A percentile compares a stretch with the other conserved stretches of the same genome.
Evolutionary conservation across 768 basidiomycete species (phyloP).

Genomic region (Fomitopsis pulvina): DNA sequence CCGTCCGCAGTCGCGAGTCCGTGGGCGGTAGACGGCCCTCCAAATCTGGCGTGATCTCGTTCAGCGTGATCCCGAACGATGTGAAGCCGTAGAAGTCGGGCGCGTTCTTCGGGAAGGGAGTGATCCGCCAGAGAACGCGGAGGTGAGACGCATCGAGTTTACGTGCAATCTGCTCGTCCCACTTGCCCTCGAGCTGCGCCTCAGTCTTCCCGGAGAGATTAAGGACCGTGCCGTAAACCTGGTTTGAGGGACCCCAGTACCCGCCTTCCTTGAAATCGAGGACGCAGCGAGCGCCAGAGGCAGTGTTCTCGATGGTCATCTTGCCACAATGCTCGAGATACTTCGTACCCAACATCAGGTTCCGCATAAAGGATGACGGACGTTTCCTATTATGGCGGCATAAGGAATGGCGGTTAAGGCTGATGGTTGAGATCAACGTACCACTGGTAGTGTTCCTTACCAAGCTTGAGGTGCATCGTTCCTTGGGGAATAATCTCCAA

Average conservation of each 20-base stretch:
- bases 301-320: constrained; percentile 64
- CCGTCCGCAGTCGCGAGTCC: constrained; percentile 77
- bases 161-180: constrained; percentile 79
- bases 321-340: constrained; percentile 84
- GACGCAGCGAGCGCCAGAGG: constrained; percentile 49
- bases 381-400: too few species aligned
- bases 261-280: constrained; percentile 85
- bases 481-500: constrained; percentile 83
- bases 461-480: constrained; percentile 58
- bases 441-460: constrained; percentile 67
- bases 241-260: constrained; percentile 76
- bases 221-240: constrained; percentile 56
- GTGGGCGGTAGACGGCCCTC: constrained; percentile 63
- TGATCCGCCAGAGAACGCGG: constrained; percentile 71
- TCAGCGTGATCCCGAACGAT: constrained; percentile 69
- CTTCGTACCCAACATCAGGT: constrained; percentile 86
- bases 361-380: constrained; percentile 84
- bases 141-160: constrained; percentile 62
- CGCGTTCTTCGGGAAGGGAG: constrained; percentile 65
- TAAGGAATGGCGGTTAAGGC: too few species aligned
- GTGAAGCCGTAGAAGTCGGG: constrained; percentile 81
- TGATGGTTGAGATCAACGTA: constrained; percentile 29
- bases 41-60: constrained; percentile 69
- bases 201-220: constrained; percentile 46
- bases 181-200: constrained; percentile 77